These are phyloP conservation scores for Dothideomycetidae sp. DNA, from an alignment of 2,329 filamentous ascomycete genomes.

Conservation along the genomic window DNA sequence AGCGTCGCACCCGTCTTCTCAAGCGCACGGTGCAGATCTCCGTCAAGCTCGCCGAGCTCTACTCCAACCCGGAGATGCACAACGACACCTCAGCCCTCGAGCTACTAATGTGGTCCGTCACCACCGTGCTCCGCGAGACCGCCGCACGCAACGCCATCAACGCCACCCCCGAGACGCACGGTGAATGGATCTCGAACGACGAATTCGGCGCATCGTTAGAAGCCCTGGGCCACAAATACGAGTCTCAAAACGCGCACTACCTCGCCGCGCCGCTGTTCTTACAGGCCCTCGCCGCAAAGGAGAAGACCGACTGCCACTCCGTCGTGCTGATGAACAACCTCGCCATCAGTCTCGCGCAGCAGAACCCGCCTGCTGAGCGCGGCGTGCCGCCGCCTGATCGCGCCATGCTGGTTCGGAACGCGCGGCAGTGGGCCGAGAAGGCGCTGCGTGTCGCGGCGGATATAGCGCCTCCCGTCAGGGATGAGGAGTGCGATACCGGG, in stretches of 20 bases:
- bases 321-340: conserved; percentile 80
- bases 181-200: conserved; percentile 53
- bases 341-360: conserved; percentile 57
- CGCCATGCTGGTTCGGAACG: conserved; percentile 51
- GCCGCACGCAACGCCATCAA: conserved; percentile 51
- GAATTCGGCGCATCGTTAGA: conserved; percentile 64
- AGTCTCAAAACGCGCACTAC: conserved; percentile 58
- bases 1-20: conserved; percentile 45
- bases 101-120: conserved; percentile 64
- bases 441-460: conserved; percentile 52
- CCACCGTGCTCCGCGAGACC: conserved; percentile 62
- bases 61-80: conserved; percentile 60
- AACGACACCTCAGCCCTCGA: conserved; percentile 62
- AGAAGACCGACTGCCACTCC: conserved; percentile 55
- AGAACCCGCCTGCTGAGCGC: conserved; percentile 28
- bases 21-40: conserved; percentile 61
- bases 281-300: conserved; percentile 61
- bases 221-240: conserved; percentile 64
- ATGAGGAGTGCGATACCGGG: conserved; percentile 66
- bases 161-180: conserved; percentile 50
- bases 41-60: conserved; percentile 75
- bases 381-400: conserved; percentile 29
- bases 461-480: conserved; percentile 52
- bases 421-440: conserved; percentile 65
- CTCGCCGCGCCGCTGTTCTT: conserved; percentile 77